Percentiles rank a stretch among this genome's conserved stretches.
Conservation (phyloP, 2,329 filamentous ascomycete genomes). For the Apiospora sp. region DNA sequence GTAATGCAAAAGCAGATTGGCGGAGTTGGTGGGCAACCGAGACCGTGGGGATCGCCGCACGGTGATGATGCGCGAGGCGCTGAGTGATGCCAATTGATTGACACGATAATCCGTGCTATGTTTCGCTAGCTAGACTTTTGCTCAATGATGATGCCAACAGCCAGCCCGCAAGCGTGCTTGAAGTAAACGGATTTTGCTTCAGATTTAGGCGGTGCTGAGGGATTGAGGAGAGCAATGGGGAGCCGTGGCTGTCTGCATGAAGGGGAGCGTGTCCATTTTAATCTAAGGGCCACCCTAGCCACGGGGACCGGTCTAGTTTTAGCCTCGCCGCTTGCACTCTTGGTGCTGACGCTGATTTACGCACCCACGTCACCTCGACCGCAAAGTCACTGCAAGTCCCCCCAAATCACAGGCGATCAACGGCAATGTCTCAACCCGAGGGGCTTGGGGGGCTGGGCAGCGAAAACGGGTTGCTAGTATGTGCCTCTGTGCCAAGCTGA, state of each 20-base stretch:
- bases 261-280: not conserved
- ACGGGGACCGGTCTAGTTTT: not conserved
- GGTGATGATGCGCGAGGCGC: not conserved
- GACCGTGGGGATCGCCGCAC: no score
- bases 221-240: not conserved
- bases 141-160: not conserved
- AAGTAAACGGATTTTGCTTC: not conserved
- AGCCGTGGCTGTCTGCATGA: not conserved
- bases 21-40: not conserved
- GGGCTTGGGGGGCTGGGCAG: conserved; percentile 10
- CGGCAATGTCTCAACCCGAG: conserved; percentile 17
- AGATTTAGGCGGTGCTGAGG: not conserved
- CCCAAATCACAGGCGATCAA: conserved; percentile 15
- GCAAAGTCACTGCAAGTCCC: not conserved
- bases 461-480: not conserved
- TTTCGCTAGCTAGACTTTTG: not conserved
- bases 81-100: conserved; percentile 8
- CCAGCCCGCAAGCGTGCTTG: not conserved
- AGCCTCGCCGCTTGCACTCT: not conserved
- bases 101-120: not conserved
- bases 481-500: no score
- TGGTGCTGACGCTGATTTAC: conserved; percentile 11
- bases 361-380: conserved; percentile 4
- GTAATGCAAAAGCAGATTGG: not conserved
- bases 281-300: not conserved